A percentile compares a stretch with the other conserved stretches of the same genome.
Conservation (phyloP, 495 filamentous ascomycete genomes). For the Geopyxis carbonaria region DNA sequence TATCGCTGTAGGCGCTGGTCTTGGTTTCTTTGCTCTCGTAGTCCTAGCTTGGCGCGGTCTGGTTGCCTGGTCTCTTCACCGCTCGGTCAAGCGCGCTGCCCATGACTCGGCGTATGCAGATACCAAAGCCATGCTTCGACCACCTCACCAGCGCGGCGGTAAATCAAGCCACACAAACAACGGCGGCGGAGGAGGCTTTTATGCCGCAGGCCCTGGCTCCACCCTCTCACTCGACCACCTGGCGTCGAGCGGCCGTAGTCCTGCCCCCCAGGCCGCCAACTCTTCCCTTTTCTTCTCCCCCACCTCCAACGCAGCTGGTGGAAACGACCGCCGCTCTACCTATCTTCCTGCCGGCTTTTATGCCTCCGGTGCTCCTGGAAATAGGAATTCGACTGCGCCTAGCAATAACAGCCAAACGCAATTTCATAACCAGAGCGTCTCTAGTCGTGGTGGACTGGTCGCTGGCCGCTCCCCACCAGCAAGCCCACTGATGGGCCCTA, state of each 20-base stretch:
- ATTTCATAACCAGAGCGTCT: no score
- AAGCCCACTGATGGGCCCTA: slow-evolving; percentile 36
- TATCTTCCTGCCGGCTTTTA: slow-evolving; percentile 93
- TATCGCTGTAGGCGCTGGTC: slow-evolving; percentile 75
- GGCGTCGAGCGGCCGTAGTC: slow-evolving; percentile 28
- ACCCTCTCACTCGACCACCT: slow-evolving; percentile 34
- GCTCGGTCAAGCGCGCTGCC: slow-evolving; percentile 44
- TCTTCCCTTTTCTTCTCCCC: slow-evolving; percentile 83
- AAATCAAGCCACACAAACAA: no score
- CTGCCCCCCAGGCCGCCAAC: slow-evolving; percentile 22
- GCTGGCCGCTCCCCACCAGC: slow-evolving; percentile 45
- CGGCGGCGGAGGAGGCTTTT: slow-evolving; percentile 25
- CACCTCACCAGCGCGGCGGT: slow-evolving; percentile 11
- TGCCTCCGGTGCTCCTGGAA: slow-evolving; percentile 43
- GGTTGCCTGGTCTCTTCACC: slow-evolving; percentile 82
- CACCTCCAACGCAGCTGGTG: slow-evolving; percentile 40
- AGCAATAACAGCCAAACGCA: slow-evolving; percentile 37
- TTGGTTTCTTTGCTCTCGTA: slow-evolving; percentile 62
- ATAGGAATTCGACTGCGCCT: slow-evolving; percentile 35
- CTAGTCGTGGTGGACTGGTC: slow-evolving; percentile 28
- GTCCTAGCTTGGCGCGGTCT: slow-evolving; percentile 77
- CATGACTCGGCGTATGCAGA: slow-evolving; percentile 30
- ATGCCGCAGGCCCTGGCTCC: slow-evolving; percentile 28
- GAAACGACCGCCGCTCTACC: slow-evolving; percentile 34
- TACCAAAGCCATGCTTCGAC: slow-evolving; percentile 10